A percentile compares a stretch with the other conserved stretches of the same genome.
Conservation (phyloP, 345 rosid species). For the Eucalyptus sideroxylon region DNA sequence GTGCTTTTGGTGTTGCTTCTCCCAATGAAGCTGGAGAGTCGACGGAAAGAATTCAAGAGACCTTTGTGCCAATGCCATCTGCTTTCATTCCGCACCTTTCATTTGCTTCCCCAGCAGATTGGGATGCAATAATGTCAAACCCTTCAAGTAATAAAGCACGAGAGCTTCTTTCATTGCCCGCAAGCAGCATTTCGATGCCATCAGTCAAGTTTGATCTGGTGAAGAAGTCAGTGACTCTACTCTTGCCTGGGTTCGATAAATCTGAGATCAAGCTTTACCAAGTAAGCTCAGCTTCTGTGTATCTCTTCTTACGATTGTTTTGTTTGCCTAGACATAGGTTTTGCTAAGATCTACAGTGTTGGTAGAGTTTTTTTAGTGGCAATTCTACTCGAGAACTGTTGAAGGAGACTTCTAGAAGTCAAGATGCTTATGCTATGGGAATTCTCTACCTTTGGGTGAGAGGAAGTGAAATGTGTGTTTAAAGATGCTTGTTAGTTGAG, state of each 20-base stretch:
- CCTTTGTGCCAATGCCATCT: conserved; percentile 53
- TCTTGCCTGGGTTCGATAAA: conserved; percentile 91
- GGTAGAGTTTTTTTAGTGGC: neutral
- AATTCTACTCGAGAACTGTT: neutral
- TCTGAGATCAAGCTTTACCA: conserved; percentile 90
- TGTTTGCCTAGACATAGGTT: neutral
- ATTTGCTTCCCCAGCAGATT: conserved; percentile 21
- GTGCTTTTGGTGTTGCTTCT: conserved; percentile 36
- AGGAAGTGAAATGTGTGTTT: neutral
- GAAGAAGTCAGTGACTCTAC: conserved; percentile 52
- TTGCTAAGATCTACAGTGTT: neutral
- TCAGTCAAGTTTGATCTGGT: conserved; percentile 47
- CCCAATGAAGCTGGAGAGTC: conserved; percentile 5
- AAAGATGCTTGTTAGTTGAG: neutral
- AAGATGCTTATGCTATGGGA: neutral
- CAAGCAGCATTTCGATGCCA: conserved; percentile 8
- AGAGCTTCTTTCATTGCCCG: conserved; percentile 29
- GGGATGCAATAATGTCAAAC: conserved; percentile 39
- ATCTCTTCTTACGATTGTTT: neutral
- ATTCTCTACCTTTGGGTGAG: neutral
- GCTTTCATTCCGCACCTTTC: conserved; percentile 40
- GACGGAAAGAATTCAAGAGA: conserved; percentile 16
- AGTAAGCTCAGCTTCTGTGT: conserved; percentile 17
- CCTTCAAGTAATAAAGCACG: conserved; percentile 26
- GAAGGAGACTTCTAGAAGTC: neutral